Percentiles rank a stretch among this genome's conserved stretches.
Evolutionary conservation across 2,329 filamentous ascomycete genomes (phyloP).

Genomic region (Colletotrichum echinochloae): DNA sequence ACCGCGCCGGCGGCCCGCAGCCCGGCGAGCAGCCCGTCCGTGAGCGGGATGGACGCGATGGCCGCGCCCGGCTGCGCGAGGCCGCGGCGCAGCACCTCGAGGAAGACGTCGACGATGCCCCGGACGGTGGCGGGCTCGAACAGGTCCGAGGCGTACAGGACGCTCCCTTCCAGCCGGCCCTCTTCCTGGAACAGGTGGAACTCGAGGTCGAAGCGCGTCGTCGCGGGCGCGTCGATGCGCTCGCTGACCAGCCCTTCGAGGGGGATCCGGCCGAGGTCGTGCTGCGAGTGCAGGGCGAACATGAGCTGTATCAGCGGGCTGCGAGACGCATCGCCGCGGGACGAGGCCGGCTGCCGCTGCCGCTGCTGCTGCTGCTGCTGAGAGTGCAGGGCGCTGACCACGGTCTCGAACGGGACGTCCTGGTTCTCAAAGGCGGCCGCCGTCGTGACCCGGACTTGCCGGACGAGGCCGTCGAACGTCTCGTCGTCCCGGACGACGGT

Average conservation of each 20-base stretch:
- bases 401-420: slow-evolving; percentile 36
- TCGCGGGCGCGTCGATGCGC: slow-evolving; percentile 6
- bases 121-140: slow-evolving; percentile 29
- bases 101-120: slow-evolving; percentile 3
- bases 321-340: slow-evolving; percentile 13
- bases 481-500: slow-evolving; percentile 34
- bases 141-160: slow-evolving; percentile 43
- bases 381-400: neutral
- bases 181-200: slow-evolving; percentile 45
- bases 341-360: neutral
- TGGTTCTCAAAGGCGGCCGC: slow-evolving; percentile 42
- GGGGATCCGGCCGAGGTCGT: slow-evolving; percentile 4
- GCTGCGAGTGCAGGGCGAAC: slow-evolving; percentile 27
- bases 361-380: too few species aligned
- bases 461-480: slow-evolving; percentile 40
- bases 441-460: slow-evolving; percentile 38
- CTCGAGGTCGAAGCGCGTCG: slow-evolving; percentile 20
- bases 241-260: slow-evolving; percentile 18
- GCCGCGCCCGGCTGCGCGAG: slow-evolving; percentile 29
- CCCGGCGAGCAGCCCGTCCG: neutral
- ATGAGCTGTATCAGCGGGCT: slow-evolving; percentile 23
- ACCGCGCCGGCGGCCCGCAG: slow-evolving; percentile 39
- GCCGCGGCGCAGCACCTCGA: slow-evolving; percentile 10
- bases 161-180: slow-evolving; percentile 23
- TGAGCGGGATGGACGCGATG: neutral